Evolutionary conservation across 148 eudicot species (phyloP), one percentile per base, ranked within the genome.

Genomic region (Amaranthus palmeri): DNA sequence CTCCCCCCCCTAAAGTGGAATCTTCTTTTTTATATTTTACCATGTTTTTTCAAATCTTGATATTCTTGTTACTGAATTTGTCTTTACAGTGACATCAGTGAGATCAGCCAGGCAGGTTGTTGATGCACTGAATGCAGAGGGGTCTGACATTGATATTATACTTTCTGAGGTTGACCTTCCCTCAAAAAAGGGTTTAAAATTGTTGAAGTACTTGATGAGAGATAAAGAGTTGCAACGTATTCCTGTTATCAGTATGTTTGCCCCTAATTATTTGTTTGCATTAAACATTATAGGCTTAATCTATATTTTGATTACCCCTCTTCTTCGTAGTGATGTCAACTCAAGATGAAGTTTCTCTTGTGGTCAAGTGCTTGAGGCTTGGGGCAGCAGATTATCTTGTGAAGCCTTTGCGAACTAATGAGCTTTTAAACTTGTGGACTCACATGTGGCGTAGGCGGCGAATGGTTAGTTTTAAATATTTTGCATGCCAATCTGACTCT

Each of bases 381-480:
- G 99, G 99, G 74, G 99, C 99, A 71, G 99, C 99, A 68, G 97
- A 95, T 85, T 95, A 87, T 80, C 97, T 95, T 66, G 97, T 95
- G 72, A 95, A 95, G 85, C 99, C 99, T 41, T 81, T 95, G 74
- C 90, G 99, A 64, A 91, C 96, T 12, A 95, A 95, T 78, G 99
- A 95, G 82, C 77, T 95, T 47, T 74, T 95, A 78, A 95, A 95
- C 75, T 83, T 95, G 81, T 95, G 99, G 99, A 95, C 99, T 58
- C 99, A 95, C 83, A 95, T 95, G 99, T 95, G 99, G 99, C 84
- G 97, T 74, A 81, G 99, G 71, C 71, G 99, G 78, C 83, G 85
- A 68, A 91, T 85, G 96, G 98, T 89, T 83, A 46, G 74, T 78
- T 59, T 71, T 63, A 53, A 36, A 53, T 71, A 46, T 10, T 65